Base-by-base conservation (phyloP, 306 rosid genomes). In the Prunus salicina region DNA sequence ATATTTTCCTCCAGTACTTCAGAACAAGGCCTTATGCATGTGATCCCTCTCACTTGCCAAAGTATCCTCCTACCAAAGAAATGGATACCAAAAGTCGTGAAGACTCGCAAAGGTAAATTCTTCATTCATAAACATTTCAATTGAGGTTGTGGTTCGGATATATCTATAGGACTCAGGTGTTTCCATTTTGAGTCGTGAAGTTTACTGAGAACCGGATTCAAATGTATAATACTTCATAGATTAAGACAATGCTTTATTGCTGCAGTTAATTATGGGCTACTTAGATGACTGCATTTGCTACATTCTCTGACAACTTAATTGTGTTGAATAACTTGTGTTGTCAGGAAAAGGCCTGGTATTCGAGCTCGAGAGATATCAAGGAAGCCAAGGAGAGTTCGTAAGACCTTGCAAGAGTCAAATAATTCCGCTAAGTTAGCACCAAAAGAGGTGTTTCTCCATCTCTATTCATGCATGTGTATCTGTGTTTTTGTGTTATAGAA, bases 21-120 rank as follows among this genome's bases (percentile, higher is more conserved):
- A 89, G 56, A 84, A 84, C 88, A 72, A 74, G 70, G 84, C 99
- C 99, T 25, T 84, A 79, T 67, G 91, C 98, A 19, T 96, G 99
- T 64, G 97, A 77, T 53, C 97, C 99, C 11, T 85, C 98, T 78
- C 86, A 61, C 76, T 73, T 96, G 64, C 99, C 99, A 19, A 96
- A 86, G 79, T 96, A 96, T 85, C 79, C 96, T 74, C 98, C 99
- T 18, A 88, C 89, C 85, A 96, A 96, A 82, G 99, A 96, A 87
- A 89, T 96, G 78, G 99, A 96, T 87, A 98, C 96, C 46, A 96
- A 92, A 77, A 53, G 0, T 62, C 86, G 82, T 6, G 96, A 93
- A 27, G 96, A 91, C 8, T 76, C 78, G n/a, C 78, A 82, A 55
- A 86, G 90, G 99, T 96, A 67, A 41, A 11, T 74, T 9, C 69